Base-by-base conservation (phyloP, 495 filamentous ascomycete genomes). In the Melanomma pulvis-pyrius region DNA sequence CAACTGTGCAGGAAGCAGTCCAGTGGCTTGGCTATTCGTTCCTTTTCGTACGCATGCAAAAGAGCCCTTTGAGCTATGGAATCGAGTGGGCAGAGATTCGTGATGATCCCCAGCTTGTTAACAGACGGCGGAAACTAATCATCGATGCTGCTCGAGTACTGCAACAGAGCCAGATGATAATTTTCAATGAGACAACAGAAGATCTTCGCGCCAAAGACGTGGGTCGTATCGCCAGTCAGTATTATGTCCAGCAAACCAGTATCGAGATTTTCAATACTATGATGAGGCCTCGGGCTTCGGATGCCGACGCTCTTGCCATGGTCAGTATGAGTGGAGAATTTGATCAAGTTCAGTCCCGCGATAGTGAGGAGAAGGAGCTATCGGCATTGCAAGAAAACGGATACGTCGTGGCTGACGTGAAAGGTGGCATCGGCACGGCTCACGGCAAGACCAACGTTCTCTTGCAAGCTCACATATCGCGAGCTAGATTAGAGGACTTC, bases 11-110 rank as follows among this genome's bases (percentile, higher is more conserved):
- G 12, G 94, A 99, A 76, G 94, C 89, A 5, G 92, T 97, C 0
- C 90, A 93, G 71, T 99, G 94, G 94, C 86, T 99, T 12, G 92
- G 94, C 13, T 98, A 99, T 74, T 97, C 93, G 1, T 99, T 98
- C 74, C 83, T 99, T 2, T 98, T 93, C 69, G 93, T 98, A 44
- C 88, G 94, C 32, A 98, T 98, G 94, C 87, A 90, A 74, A 87
- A 88, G 47, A 96, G 92, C 70, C 96, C 93, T 0, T 85, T 93
- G 61, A 84, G 88, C 8, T 99, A 99, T 74, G 96, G 93, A n/a
- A 97, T 99, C 59, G 91, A 96, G 51, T 97, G 88, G 87, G 80
- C 88, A n/a, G 94, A 98, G 77, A 88, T 89, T 39, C 81, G 84
- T 22, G 88, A 97, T 70, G 94, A 99, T 72, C 92, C 92, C 17